Evolutionary conservation across 768 basidiomycete species (phyloP).

Genomic region (Agaricus blazei): DNA sequence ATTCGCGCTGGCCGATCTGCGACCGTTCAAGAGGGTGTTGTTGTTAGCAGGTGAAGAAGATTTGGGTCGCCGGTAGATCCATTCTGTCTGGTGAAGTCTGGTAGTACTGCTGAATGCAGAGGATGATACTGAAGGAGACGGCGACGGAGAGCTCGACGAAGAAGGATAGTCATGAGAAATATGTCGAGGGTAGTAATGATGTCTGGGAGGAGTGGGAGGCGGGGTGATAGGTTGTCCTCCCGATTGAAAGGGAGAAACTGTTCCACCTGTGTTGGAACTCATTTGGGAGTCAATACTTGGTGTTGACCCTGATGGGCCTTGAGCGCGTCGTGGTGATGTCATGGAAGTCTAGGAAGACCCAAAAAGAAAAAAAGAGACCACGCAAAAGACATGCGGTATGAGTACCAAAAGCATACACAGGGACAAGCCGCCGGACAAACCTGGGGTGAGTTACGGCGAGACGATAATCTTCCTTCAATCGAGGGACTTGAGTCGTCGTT

Average conservation of each 20-base stretch:
- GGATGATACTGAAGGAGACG: slow-evolving; percentile 16
- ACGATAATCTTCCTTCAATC: neutral
- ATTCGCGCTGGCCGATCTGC: slow-evolving; percentile 4
- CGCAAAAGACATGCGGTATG: neutral
- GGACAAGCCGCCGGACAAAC: neutral
- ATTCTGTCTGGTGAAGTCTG: slow-evolving; percentile 6
- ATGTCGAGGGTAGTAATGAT: neutral
- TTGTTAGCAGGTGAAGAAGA: slow-evolving; percentile 1
- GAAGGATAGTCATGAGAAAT: slow-evolving; percentile 9
- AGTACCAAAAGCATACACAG: neutral
- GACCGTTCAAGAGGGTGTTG: neutral
- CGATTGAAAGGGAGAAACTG: neutral
- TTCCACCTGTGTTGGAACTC: neutral
- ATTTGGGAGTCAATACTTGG: slow-evolving; percentile 3
- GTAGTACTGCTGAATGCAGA: slow-evolving; percentile 6
- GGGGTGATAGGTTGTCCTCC: slow-evolving; percentile 8
- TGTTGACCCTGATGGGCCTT: neutral
- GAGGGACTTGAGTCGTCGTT: neutral
- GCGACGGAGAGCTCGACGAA: slow-evolving; percentile 17
- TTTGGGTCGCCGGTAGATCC: slow-evolving; percentile 9
- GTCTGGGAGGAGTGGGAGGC: slow-evolving; percentile 6
- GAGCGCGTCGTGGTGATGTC: neutral
- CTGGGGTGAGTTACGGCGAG: neutral
- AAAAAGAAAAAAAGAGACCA: neutral
- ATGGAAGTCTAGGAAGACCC: neutral